phyloP scores from a whole-genome alignment of 2,329 filamentous ascomycete genomes.

The Orbilia blumenaviensis region DNA sequence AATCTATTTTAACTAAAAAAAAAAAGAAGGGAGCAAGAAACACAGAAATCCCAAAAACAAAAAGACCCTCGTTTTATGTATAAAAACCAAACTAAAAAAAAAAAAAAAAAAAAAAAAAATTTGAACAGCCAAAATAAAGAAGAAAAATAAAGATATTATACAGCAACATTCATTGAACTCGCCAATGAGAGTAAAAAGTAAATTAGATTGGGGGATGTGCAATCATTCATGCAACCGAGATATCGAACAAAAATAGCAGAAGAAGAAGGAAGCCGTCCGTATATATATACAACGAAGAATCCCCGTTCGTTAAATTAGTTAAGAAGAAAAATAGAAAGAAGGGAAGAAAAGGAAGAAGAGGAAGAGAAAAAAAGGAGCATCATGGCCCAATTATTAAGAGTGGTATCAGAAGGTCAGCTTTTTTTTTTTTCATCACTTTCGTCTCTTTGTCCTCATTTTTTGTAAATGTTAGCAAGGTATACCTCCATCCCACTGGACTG shows the following conservation, averaged over 20 bases:
- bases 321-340: background rate
- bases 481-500: background rate
- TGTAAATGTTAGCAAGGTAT: background rate
- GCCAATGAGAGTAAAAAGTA: background rate
- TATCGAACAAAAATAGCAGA: background rate
- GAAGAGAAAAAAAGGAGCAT: background rate
- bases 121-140: background rate
- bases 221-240: constrained; percentile 4
- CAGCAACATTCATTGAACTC: constrained; percentile 10
- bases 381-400: background rate
- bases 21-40: too few relatives aligned
- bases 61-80: constrained; percentile 11
- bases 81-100: background rate
- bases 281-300: constrained; percentile 21
- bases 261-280: background rate
- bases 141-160: background rate
- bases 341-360: background rate
- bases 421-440: constrained; percentile 3
- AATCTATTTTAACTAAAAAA: background rate
- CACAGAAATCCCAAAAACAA: background rate
- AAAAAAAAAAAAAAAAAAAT: background rate
- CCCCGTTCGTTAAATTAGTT: too few relatives aligned
- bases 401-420: background rate
- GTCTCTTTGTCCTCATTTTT: constrained; percentile 5
- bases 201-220: background rate